Base-by-base conservation (phyloP, 805 yeast species). In the Brettanomyces naardenensis region DNA sequence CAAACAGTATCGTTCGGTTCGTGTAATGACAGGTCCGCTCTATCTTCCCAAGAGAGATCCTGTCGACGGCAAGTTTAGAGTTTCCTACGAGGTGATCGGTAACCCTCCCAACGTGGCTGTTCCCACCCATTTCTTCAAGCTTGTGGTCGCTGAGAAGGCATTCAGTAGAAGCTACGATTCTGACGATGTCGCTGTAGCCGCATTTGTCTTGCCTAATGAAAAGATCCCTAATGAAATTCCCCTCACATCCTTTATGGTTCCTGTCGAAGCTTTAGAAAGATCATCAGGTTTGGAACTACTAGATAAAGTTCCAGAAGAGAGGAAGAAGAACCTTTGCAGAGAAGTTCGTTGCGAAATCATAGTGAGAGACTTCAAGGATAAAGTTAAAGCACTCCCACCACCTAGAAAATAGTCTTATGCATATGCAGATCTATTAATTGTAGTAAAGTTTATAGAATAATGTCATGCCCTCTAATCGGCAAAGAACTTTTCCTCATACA, bases 51-150 rank as follows among this genome's bases (percentile, higher is more conserved):
- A 79, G 47, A 66, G 66, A 43, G 75, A 77, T 44, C 78, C 77
- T 2, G 52, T 57, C 2, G 95, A 89, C 54, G 96, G 95, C 4
- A 90, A 90, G 57, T 85, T 66, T 58, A 71, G 81, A 45, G 95
- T 92, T 15, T 64, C 72, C 2, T 92, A 90, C 60, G 97, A 92
- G 61, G 84, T 92, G 30, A 86, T 92, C 56, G 98, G 98, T 2
- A 84, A 87, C 50, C 98, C 98, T 9, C 97, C 98, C 35, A 85
- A 75, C 52, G 71, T 92, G 38, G 97, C 98, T 0, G 98, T 92
- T 9, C 98, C 98, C 19, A 92, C 98, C 0, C 98, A 92, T 59
- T 92, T 92, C 54, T 92, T 80, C 73, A 92, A 92, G 64, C 63
- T 92, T 42, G 65, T 92, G 39, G 85, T 92, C 33, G 97, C 92